Evolutionary conservation across 2,329 filamentous ascomycete species (phyloP).

Genomic region (Claviceps arundinis): DNA sequence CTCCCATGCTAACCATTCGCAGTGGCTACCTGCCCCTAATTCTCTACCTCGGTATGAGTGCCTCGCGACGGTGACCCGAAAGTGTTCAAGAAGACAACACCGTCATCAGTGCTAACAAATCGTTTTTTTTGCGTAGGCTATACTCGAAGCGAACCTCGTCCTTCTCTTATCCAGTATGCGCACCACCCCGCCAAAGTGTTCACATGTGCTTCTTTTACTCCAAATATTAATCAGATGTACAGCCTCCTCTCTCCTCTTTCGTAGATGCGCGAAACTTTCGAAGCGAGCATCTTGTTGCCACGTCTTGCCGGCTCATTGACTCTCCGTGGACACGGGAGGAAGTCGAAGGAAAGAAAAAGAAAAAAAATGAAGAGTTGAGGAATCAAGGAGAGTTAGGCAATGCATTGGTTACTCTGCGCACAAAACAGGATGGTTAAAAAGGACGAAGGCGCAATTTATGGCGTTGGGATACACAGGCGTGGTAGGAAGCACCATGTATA

Average conservation of each 20-base stretch:
- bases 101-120: conserved; percentile 12
- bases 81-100: neutral
- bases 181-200: neutral
- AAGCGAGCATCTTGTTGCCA: neutral
- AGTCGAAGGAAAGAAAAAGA: neutral
- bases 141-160: conserved; percentile 84
- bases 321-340: neutral
- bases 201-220: neutral
- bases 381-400: neutral
- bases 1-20: conserved; percentile 20
- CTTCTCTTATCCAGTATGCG: conserved; percentile 49
- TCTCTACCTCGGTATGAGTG: conserved; percentile 71
- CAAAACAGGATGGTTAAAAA: neutral
- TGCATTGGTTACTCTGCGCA: neutral
- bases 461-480: neutral
- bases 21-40: conserved; percentile 95
- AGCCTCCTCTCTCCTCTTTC: conserved; percentile 54
- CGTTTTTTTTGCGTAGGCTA: conserved; percentile 48
- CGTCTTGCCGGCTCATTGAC: neutral
- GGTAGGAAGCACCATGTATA: neutral
- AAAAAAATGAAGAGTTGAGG: neutral
- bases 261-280: conserved; percentile 21
- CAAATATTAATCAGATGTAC: conserved; percentile 11
- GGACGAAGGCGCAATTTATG: neutral
- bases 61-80: too few species aligned